Evolutionary conservation across 78 protist genomes (phyloP).

Genomic region (Speleostelium caveatum): DNA sequence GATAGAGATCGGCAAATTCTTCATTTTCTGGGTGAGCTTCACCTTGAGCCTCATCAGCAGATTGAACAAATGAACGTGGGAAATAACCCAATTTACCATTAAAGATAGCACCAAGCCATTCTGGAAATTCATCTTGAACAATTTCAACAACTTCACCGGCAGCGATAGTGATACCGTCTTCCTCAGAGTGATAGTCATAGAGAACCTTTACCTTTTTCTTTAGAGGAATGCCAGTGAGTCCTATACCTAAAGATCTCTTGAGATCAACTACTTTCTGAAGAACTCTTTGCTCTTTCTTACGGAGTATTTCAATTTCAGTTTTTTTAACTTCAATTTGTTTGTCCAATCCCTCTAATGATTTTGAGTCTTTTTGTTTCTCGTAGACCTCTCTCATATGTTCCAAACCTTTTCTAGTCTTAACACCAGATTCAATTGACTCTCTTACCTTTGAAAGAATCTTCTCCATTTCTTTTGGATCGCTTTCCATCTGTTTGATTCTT

Average conservation of each 20-base stretch:
- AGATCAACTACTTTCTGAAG: constrained; percentile 54
- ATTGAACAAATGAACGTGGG: constrained; percentile 46
- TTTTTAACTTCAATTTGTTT: constrained; percentile 65
- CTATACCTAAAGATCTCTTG: constrained; percentile 46
- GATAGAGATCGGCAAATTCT: constrained; percentile 61
- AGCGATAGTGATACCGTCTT: constrained; percentile 37
- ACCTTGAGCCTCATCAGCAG: background rate
- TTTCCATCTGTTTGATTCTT: background rate
- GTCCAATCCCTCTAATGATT: constrained; percentile 53
- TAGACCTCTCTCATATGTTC: constrained; percentile 75
- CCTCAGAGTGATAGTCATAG: constrained; percentile 37
- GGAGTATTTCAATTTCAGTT: constrained; percentile 19
- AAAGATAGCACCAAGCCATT: constrained; percentile 56
- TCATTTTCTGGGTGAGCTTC: background rate
- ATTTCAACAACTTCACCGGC: constrained; percentile 67
- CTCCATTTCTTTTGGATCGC: constrained; percentile 54
- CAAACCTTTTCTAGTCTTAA: constrained; percentile 64
- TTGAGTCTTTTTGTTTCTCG: constrained; percentile 47
- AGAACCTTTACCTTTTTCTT: constrained; percentile 18
- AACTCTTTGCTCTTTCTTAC: constrained; percentile 68
- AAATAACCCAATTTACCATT: constrained; percentile 57
- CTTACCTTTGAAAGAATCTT: constrained; percentile 21
- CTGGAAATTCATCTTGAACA: constrained; percentile 52
- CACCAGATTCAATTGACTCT: constrained; percentile 29
- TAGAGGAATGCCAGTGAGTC: constrained; percentile 37